Conservation (phyloP, 345 rosid species). For the Brassica nigra region DNA sequence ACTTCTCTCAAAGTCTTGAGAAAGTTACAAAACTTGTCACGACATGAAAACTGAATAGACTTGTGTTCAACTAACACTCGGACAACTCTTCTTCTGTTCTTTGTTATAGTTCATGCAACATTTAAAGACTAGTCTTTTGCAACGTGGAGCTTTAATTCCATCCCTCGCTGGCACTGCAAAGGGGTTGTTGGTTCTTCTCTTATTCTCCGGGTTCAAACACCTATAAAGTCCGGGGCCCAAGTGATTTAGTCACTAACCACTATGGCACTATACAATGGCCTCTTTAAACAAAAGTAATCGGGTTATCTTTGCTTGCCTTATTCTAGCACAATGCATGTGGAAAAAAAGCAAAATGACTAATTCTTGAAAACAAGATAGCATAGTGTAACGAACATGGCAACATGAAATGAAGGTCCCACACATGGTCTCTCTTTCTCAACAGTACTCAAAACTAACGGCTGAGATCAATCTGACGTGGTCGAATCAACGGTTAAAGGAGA, state of each 20-base stretch:
- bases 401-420: conserved; percentile 23
- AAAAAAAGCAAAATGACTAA: conserved; percentile 1
- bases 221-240: no score
- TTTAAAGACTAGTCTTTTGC: neutral
- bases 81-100: neutral
- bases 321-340: conserved; percentile 11
- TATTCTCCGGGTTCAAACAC: no score
- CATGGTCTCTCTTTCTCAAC: conserved; percentile 1
- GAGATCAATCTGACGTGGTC: neutral
- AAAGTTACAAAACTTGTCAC: conserved; percentile 25
- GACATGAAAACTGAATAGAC: conserved; percentile 3
- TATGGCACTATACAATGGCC: neutral
- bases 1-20: conserved; percentile 25
- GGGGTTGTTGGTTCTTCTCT: no score
- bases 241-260: neutral
- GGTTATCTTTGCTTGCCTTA: conserved; percentile 19
- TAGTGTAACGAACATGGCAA: conserved; percentile 17
- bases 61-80: neutral
- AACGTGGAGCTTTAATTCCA: neutral
- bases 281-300: neutral
- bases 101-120: neutral
- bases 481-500: conserved; percentile 19
- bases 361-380: conserved; percentile 15
- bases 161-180: no score
- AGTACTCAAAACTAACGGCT: conserved; percentile 11